Percentiles rank a stretch among this genome's conserved stretches.
phyloP scores from a whole-genome alignment of 257 asterid species.

The Solanum bulbocastanum region DNA sequence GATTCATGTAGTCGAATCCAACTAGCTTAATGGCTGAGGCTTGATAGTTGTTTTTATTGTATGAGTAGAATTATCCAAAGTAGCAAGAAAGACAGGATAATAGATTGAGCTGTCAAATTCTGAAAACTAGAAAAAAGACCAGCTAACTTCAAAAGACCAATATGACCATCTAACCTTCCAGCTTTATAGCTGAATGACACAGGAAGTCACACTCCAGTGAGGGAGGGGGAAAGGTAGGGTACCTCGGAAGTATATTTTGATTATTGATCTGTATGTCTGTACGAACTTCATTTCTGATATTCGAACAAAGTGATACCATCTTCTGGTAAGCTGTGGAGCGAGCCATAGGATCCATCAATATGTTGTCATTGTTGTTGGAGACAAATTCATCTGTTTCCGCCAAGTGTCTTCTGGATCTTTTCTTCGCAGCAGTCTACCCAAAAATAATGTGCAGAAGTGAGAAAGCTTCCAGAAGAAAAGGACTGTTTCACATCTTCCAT shows the following conservation, averaged over 20 bases:
- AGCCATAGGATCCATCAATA: conserved; percentile 65
- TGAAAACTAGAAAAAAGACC: background rate
- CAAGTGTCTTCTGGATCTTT: conserved; percentile 74
- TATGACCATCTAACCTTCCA: background rate
- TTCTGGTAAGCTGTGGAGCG: conserved; percentile 74
- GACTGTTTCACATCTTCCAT: background rate
- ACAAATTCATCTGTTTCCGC: conserved; percentile 77
- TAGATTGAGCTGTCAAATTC: background rate
- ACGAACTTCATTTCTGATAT: conserved; percentile 56
- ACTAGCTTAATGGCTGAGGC: background rate
- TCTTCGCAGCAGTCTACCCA: conserved; percentile 77
- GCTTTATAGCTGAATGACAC: background rate
- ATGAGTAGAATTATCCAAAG: background rate
- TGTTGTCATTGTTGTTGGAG: conserved; percentile 48
- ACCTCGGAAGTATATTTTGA: conserved; percentile 87
- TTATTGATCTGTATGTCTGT: conserved; percentile 74
- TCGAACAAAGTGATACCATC: conserved; percentile 57
- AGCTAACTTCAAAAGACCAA: background rate
- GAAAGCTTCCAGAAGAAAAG: background rate
- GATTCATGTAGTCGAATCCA: background rate
- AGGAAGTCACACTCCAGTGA: background rate
- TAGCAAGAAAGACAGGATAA: background rate
- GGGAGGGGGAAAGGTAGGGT: background rate
- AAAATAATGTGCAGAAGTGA: background rate
- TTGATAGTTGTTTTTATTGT: background rate